These are phyloP conservation scores for Paracoccidioides lutzii DNA, from an alignment of 2,329 filamentous ascomycete species.

Conservation along the genomic window DNA sequence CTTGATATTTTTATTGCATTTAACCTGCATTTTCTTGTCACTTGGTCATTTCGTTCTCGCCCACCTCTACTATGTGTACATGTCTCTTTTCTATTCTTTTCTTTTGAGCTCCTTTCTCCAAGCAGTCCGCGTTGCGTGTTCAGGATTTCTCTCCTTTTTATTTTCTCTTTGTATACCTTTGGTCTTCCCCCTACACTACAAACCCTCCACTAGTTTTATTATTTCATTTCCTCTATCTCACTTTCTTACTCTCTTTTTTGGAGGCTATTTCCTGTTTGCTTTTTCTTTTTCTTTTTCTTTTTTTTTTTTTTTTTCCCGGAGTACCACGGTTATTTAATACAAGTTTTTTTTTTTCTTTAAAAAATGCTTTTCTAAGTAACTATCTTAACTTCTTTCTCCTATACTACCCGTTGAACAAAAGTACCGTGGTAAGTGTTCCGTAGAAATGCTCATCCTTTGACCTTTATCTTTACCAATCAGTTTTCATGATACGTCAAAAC, in stretches of 20 bases:
- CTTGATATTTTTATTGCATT: no score
- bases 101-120: not conserved
- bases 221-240: not conserved
- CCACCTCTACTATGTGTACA: not conserved
- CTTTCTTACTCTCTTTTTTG: not conserved
- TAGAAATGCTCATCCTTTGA: no score
- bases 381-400: no score
- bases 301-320: not conserved
- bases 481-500: no score
- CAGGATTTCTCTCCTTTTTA: not conserved
- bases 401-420: no score
- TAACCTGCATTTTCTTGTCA: no score
- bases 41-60: no score
- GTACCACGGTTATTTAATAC: not conserved
- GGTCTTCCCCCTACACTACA: not conserved
- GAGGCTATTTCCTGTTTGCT: not conserved
- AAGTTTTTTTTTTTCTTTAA: not conserved
- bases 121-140: no score
- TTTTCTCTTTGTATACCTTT: not conserved
- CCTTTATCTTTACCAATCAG: no score
- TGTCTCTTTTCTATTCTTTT: no score
- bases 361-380: no score
- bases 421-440: no score
- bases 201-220: not conserved
- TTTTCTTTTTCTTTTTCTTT: not conserved